Conservation (phyloP, 352 stramenopile genomes). For the Vaucheria bursata region DNA sequence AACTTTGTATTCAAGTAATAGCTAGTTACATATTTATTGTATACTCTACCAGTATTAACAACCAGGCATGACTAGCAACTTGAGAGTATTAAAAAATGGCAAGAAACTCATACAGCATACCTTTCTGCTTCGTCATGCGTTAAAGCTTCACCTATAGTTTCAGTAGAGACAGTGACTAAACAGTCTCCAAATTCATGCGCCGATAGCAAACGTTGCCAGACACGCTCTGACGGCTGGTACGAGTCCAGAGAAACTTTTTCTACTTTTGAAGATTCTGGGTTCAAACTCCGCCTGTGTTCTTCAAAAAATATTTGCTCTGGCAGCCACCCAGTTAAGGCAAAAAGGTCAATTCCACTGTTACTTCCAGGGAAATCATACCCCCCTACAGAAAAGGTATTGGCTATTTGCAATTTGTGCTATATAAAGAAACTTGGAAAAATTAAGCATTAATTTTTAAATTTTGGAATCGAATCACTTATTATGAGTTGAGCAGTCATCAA, state of each 20-base stretch:
- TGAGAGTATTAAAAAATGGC: too few species aligned
- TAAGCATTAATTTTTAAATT: too few species aligned
- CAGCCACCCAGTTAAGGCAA: conserved; percentile 96
- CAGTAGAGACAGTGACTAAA: conserved; percentile 88
- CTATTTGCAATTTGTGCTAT: too few species aligned
- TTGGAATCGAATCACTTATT: too few species aligned
- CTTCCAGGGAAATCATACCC: conserved; percentile 93
- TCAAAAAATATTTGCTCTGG: conserved; percentile 66
- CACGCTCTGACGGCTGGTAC: conserved; percentile 57
- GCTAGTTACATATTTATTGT: too few species aligned
- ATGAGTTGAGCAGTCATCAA: too few species aligned
- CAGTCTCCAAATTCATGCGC: conserved; percentile 89
- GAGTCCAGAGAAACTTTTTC: conserved; percentile 47
- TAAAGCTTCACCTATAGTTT: conserved; percentile 36
- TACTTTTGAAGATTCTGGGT: neutral
- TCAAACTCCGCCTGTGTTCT: conserved; percentile 14
- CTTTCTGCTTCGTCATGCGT: conserved; percentile 50
- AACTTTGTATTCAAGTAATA: too few species aligned
- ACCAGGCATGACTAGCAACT: too few species aligned
- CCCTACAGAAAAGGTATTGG: conserved; percentile 60
- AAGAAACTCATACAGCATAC: too few species aligned
- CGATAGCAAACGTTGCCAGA: conserved; percentile 80
- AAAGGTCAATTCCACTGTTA: conserved; percentile 93
- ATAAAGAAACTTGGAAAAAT: too few species aligned
- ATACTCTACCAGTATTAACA: too few species aligned